Conservation (phyloP, 257 asterid species). For the Thymus quinquecostatus region DNA sequence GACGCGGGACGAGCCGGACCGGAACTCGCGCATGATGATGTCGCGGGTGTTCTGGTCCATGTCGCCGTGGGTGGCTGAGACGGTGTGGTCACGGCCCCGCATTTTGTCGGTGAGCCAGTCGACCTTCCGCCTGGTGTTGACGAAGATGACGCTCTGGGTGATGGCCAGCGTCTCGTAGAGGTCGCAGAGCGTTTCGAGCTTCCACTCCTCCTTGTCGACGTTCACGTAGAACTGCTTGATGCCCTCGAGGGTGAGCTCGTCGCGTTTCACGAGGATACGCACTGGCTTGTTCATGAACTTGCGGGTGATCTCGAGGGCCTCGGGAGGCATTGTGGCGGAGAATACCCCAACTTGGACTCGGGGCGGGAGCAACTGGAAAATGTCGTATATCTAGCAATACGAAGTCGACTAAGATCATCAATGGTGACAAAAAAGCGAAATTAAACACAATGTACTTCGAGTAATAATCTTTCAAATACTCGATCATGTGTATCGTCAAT, state of each 20-base stretch:
- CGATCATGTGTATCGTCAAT: not conserved
- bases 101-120: conserved; percentile 72
- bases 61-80: conserved; percentile 69
- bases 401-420: too few relatives aligned
- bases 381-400: conserved; percentile 53
- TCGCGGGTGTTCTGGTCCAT: conserved; percentile 74
- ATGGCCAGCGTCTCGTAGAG: conserved; percentile 64
- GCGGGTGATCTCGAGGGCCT: conserved; percentile 66
- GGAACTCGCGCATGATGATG: conserved; percentile 68
- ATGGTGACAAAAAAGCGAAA: too few relatives aligned
- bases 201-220: conserved; percentile 68
- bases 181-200: conserved; percentile 62
- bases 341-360: conserved; percentile 64
- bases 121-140: conserved; percentile 67
- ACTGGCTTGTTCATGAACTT: conserved; percentile 74
- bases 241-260: conserved; percentile 67
- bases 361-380: conserved; percentile 61
- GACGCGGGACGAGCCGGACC: conserved; percentile 68
- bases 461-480: too few relatives aligned
- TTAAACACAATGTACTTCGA: too few relatives aligned
- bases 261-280: conserved; percentile 63
- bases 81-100: conserved; percentile 64
- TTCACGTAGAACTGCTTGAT: conserved; percentile 64
- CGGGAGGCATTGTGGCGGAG: conserved; percentile 72
- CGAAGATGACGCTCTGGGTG: conserved; percentile 70